These are phyloP conservation scores for Rhinocladiella similis DNA, from an alignment of 2,329 filamentous ascomycete species.

Conservation along the genomic window DNA sequence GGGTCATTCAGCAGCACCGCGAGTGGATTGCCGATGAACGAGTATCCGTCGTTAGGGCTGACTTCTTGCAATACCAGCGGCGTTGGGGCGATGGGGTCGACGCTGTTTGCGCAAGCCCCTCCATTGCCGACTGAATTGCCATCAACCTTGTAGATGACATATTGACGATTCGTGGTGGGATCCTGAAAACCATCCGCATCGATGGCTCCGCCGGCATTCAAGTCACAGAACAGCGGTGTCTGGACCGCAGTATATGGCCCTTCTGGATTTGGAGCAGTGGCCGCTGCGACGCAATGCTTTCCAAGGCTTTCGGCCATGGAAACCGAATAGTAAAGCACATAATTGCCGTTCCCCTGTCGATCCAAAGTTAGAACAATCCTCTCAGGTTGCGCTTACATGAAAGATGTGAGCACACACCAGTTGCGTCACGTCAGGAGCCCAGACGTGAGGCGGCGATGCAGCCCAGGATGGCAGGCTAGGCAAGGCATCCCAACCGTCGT, in stretches of 20 bases:
- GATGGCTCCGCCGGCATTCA: slow-evolving; percentile 59
- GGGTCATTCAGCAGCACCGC: slow-evolving; percentile 64
- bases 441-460: slow-evolving; percentile 44
- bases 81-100: slow-evolving; percentile 35
- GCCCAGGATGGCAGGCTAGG: slow-evolving; percentile 54
- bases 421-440: slow-evolving; percentile 61
- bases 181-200: slow-evolving; percentile 63
- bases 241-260: slow-evolving; percentile 56
- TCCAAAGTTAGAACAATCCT: not conserved
- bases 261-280: slow-evolving; percentile 47
- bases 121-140: slow-evolving; percentile 56
- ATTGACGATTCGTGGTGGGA: slow-evolving; percentile 51
- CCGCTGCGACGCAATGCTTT: slow-evolving; percentile 59
- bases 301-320: slow-evolving; percentile 43
- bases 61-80: slow-evolving; percentile 44
- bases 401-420: slow-evolving; percentile 36
- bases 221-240: slow-evolving; percentile 54
- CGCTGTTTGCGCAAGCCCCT: slow-evolving; percentile 49
- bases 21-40: slow-evolving; percentile 51
- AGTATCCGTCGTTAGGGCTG: slow-evolving; percentile 48
- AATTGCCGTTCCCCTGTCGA: slow-evolving; percentile 37
- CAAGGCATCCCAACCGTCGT: slow-evolving; percentile 54
- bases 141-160: slow-evolving; percentile 68
- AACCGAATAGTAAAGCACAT: slow-evolving; percentile 59
- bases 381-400: not conserved